phyloP scores from a whole-genome alignment of 305 asterid species.

The Fraxinus velutina region DNA sequence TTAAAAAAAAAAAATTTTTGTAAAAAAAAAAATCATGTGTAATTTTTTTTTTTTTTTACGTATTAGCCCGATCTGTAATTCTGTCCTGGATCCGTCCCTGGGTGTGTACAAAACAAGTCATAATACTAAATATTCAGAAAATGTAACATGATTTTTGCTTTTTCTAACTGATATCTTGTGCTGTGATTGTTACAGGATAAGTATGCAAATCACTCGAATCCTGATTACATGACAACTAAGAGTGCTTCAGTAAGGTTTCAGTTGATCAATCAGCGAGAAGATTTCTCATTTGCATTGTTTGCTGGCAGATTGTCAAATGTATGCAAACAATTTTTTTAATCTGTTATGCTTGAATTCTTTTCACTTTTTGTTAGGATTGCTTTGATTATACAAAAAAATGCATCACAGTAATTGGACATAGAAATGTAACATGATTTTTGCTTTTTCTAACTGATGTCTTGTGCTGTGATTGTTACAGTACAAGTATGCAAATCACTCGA shows the following conservation, averaged over 20 bases:
- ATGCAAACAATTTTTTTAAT: not conserved
- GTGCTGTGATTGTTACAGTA: constrained; percentile 16
- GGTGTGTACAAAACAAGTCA: constrained; percentile 20
- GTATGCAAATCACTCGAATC: constrained; percentile 34
- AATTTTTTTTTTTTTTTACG: no score
- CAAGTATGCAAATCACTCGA: constrained; percentile 35
- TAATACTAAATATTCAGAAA: not conserved
- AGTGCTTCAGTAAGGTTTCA: constrained; percentile 29
- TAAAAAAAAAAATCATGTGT: no score
- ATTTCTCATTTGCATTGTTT: constrained; percentile 44
- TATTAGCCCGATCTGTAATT: no score
- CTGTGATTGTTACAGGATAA: constrained; percentile 22
- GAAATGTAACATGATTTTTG: not conserved
- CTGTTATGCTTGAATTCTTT: no score
- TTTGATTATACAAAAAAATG: no score
- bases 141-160: not conserved
- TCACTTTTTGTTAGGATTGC: no score
- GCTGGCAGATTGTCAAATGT: constrained; percentile 37
- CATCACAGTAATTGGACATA: no score
- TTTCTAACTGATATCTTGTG: not conserved
- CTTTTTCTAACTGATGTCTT: not conserved
- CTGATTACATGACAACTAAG: constrained; percentile 25
- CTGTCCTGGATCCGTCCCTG: no score
- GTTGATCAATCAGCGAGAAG: constrained; percentile 44
- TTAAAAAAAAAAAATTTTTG: no score